Conservation (phyloP, 768 basidiomycete species). For the Podaxis rugospora region DNA sequence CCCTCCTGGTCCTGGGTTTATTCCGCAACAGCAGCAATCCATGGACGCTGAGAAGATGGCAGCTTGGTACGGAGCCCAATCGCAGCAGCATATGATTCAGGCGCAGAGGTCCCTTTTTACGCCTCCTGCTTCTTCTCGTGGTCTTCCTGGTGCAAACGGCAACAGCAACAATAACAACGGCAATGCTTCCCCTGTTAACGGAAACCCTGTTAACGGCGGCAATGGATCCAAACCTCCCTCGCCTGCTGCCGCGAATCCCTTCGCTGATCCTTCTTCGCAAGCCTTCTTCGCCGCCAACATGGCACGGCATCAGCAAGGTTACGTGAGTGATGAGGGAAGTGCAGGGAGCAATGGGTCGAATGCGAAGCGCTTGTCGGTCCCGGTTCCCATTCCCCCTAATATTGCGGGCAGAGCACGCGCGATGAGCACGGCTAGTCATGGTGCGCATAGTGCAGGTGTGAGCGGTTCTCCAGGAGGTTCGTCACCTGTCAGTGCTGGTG, state of each 20-base stretch:
- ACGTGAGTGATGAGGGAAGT: conserved; percentile 6
- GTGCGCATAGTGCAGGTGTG: not conserved
- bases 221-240: conserved; percentile 12
- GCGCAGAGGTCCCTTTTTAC: conserved; percentile 20
- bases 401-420: conserved; percentile 4
- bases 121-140: conserved; percentile 19
- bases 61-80: conserved; percentile 18
- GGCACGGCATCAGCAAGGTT: conserved; percentile 10
- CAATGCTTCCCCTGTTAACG: conserved; percentile 7
- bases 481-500: conserved; percentile 9
- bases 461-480: conserved; percentile 7
- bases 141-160: conserved; percentile 13
- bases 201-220: conserved; percentile 5
- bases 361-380: conserved; percentile 5
- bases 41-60: conserved; percentile 17
- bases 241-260: conserved; percentile 5
- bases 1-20: conserved; percentile 2
- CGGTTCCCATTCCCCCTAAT: conserved; percentile 2
- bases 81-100: conserved; percentile 16
- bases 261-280: conserved; percentile 10
- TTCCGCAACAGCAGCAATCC: conserved; percentile 9
- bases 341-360: conserved; percentile 9
- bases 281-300: conserved; percentile 11
- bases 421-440: conserved; percentile 9
- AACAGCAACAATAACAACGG: conserved; percentile 12